Evolutionary conservation across 2,329 filamentous ascomycete genomes (phyloP), one percentile per base, ranked within the genome.

Genomic region (Exutisphaerella laricina): DNA sequence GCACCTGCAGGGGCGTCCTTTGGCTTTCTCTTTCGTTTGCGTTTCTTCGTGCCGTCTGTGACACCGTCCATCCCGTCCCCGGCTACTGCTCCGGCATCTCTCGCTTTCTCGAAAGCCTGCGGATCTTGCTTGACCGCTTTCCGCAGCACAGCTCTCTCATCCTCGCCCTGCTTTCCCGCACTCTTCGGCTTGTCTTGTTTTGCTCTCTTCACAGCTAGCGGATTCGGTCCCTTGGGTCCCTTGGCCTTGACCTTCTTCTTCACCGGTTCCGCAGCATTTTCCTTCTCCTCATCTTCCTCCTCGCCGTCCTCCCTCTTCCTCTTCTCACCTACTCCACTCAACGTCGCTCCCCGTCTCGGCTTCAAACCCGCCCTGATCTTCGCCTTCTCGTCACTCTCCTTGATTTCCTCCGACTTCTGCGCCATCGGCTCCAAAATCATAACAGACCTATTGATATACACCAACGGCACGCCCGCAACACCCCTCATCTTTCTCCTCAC

Each of bases 371-470:
- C 73, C 51, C 80, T 76, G 58, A 89, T 85, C 67, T 94, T 94
- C 43, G 72, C 74, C 56, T 74, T 78, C 70, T 92, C 87, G 49
- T 85, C 84, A 46, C 71, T 71, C 39, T 82, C 76, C 48, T 82
- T 76, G 34, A 79, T 73, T 45, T 77, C 72, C 28, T 75, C 75
- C 12, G 81, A 85, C 41, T 75, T 74, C 28, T 72, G 75, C 13
- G 84, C 81, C 83, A 92, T 88, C 10, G 84, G 84, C 64, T 85
- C 79, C 71, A 85, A 73, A 42, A 84, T 80, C 78, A 90, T 85
- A 41, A 94, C 85, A 48, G 82, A 85, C 43, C 84, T 73, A 51
- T 81, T 80, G 53, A 90, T 84, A 61, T 90, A 90, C 34, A 92
- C 77, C 48, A 90, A 63, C 14, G 86, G 86, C 36, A 87, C 82